These are phyloP conservation scores for Rhododendron vialii DNA, from an alignment of 148 eudicot species.

Conservation along the genomic window DNA sequence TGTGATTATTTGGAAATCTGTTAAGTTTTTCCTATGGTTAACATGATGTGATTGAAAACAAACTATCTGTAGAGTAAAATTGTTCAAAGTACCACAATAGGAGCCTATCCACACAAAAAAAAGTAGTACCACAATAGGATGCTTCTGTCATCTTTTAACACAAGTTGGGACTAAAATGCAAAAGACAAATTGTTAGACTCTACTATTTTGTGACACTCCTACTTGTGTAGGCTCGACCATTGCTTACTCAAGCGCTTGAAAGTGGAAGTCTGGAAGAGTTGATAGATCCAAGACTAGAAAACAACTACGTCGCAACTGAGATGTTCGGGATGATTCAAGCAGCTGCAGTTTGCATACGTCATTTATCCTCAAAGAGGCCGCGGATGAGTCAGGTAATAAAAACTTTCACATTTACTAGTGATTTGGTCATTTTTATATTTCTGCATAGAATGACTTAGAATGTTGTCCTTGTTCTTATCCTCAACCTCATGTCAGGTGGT, in stretches of 20 bases:
- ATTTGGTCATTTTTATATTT: background rate
- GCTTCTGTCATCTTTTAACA: background rate
- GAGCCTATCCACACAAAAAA: too few species aligned
- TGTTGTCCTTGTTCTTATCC: background rate
- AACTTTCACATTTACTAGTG: background rate
- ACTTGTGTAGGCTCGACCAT: constrained; percentile 76
- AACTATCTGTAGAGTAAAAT: background rate
- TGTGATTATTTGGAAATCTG: background rate
- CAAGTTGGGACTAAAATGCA: background rate
- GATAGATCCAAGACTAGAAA: constrained; percentile 65
- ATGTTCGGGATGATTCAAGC: constrained; percentile 92
- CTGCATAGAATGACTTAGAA: background rate
- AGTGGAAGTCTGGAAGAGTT: constrained; percentile 59
- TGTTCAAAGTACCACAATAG: background rate
- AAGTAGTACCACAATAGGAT: background rate
- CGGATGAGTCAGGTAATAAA: constrained; percentile 78
- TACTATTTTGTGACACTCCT: background rate
- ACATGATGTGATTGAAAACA: background rate
- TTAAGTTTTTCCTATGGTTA: background rate
- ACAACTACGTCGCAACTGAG: constrained; percentile 58
- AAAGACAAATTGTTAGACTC: background rate
- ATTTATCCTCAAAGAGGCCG: constrained; percentile 82
- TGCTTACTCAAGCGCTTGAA: constrained; percentile 75
- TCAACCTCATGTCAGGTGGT: constrained; percentile 48
- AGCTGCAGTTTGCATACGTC: constrained; percentile 93